These are phyloP conservation scores for Globisporangium yorkense DNA, from an alignment of 352 stramenopile species.

Conservation along the genomic window DNA sequence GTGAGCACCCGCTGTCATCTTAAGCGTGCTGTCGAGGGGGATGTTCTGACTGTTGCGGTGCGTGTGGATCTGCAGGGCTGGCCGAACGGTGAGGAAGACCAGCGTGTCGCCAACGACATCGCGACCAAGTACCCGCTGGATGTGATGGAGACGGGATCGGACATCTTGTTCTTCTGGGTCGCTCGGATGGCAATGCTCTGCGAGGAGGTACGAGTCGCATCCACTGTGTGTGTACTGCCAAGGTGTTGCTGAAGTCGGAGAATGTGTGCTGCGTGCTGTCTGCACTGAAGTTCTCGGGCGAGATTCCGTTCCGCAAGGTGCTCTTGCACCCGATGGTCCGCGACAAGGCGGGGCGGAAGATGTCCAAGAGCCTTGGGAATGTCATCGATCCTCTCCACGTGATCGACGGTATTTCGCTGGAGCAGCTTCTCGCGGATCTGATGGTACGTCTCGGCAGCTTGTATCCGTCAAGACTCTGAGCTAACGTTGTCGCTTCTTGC, in stretches of 20 bases:
- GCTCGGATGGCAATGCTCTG: constrained; percentile 99
- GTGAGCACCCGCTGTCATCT: not conserved
- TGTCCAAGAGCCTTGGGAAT: constrained; percentile 99
- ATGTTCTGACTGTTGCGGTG: not conserved
- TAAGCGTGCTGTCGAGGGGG: not conserved
- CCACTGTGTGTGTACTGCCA: not conserved
- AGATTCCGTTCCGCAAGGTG: constrained; percentile 97
- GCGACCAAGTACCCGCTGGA: constrained; percentile 49
- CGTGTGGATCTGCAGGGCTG: constrained; percentile 82
- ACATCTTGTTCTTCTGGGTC: constrained; percentile 99
- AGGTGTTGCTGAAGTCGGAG: not conserved
- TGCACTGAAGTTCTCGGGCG: constrained; percentile 75
- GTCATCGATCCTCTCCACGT: constrained; percentile 99
- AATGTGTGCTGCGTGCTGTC: not conserved
- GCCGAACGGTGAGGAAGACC: constrained; percentile 79
- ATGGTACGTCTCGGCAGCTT: constrained; percentile 27
- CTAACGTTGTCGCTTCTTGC: too few species aligned
- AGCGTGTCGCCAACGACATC: constrained; percentile 20
- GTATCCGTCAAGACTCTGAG: not conserved
- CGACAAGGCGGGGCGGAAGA: constrained; percentile 99
- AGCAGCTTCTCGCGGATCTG: constrained; percentile 91
- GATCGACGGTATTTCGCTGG: constrained; percentile 95
- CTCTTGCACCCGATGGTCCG: constrained; percentile 99
- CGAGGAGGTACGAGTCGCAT: constrained; percentile 79
- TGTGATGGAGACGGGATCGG: constrained; percentile 90